phyloP scores from a whole-genome alignment of 1,139 yeast species.

The Pichia sp. region DNA sequence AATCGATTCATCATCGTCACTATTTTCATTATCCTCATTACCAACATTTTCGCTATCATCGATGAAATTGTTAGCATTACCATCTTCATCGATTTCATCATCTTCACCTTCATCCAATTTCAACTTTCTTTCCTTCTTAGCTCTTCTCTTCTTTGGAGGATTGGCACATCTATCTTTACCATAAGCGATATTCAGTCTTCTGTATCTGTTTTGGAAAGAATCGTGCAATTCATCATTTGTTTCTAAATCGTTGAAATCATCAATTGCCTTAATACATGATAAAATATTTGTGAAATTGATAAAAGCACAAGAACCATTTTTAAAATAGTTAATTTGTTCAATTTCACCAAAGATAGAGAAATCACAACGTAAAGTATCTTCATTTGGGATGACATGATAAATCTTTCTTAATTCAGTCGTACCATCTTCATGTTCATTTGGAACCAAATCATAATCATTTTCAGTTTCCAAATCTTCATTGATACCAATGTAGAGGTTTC shows the following conservation, averaged over 20 bases:
- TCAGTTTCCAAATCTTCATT: slow-evolving; percentile 39
- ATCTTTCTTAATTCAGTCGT: slow-evolving; percentile 7
- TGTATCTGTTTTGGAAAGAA: slow-evolving; percentile 36
- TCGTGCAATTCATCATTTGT: slow-evolving; percentile 33
- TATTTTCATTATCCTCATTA: slow-evolving; percentile 12
- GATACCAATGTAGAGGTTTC: slow-evolving; percentile 88
- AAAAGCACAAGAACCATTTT: slow-evolving; percentile 88
- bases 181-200: slow-evolving; percentile 64
- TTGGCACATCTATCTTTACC: slow-evolving; percentile 97
- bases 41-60: neutral
- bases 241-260: slow-evolving; percentile 52
- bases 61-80: neutral
- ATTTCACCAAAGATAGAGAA: slow-evolving; percentile 86
- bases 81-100: neutral
- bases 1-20: slow-evolving; percentile 4
- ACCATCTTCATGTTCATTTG: neutral
- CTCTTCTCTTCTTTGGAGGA: slow-evolving; percentile 46
- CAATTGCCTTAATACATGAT: slow-evolving; percentile 84
- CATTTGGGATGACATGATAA: slow-evolving; percentile 42
- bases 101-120: slow-evolving; percentile 7
- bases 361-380: slow-evolving; percentile 64
- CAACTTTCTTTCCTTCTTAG: slow-evolving; percentile 24
- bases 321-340: slow-evolving; percentile 87
- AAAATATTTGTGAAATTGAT: slow-evolving; percentile 87
- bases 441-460: slow-evolving; percentile 8